These are phyloP conservation scores for Pelargonium hybrid DNA, from an alignment of 441 rosid species.

Conservation along the genomic window DNA sequence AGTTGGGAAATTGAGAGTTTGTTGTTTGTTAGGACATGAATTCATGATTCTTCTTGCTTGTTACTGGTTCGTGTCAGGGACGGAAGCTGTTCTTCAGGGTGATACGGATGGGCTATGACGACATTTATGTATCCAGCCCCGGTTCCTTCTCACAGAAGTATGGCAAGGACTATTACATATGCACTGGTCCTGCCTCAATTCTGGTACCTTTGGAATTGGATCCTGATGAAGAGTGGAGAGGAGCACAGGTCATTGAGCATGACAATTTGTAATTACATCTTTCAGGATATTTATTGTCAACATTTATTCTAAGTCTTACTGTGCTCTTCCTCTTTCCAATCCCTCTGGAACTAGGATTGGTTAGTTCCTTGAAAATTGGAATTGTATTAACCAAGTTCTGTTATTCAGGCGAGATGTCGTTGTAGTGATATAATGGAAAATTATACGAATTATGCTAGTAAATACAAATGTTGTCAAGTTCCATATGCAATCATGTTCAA, in stretches of 20 bases:
- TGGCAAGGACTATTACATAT: conserved; percentile 59
- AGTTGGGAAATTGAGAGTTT: too few species aligned
- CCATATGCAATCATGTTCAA: not conserved
- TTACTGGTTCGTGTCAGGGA: conserved; percentile 35
- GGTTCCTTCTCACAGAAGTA: conserved; percentile 54
- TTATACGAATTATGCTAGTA: not conserved
- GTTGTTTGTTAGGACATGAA: too few species aligned
- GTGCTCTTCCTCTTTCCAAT: not conserved
- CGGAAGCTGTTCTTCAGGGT: conserved; percentile 71
- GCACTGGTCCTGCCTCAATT: conserved; percentile 77
- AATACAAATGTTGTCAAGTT: not conserved
- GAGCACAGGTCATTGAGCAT: conserved; percentile 82
- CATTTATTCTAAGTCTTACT: not conserved
- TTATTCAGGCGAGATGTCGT: not conserved
- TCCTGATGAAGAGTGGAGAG: conserved; percentile 69
- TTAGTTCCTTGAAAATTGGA: not conserved
- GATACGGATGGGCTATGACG: conserved; percentile 70
- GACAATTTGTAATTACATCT: conserved; percentile 56
- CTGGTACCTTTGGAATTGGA: conserved; percentile 52
- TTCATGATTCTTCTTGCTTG: not conserved
- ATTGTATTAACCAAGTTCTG: not conserved
- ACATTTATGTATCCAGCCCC: conserved; percentile 56
- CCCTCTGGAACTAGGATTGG: too few species aligned
- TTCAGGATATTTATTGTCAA: not conserved
- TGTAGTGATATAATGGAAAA: not conserved